phyloP scores from a whole-genome alignment of 2,329 filamentous ascomycete genomes.

The Aspergillus novoparasiticus region DNA sequence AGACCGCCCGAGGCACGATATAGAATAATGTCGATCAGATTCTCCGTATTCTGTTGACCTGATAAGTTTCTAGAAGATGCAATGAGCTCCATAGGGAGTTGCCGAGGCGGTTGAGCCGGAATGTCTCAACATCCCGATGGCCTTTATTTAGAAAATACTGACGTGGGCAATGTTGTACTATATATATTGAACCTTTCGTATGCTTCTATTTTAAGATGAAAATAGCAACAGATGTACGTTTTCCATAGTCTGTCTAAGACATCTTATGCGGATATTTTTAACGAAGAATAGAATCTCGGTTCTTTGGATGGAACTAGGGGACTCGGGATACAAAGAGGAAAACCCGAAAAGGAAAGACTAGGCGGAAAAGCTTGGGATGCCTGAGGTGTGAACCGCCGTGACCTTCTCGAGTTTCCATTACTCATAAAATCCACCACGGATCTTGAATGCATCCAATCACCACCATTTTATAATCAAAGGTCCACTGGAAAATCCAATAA shows the following conservation, averaged over 20 bases:
- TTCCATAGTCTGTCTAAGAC: too few relatives aligned
- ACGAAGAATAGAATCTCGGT: too few relatives aligned
- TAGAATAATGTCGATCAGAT: too few relatives aligned
- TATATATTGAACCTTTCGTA: neutral
- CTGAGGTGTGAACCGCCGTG: neutral
- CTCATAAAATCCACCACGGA: neutral
- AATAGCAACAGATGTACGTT: too few relatives aligned
- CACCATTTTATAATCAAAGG: neutral
- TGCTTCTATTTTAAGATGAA: too few relatives aligned
- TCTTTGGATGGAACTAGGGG: too few relatives aligned
- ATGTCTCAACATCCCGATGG: neutral
- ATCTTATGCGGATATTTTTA: too few relatives aligned
- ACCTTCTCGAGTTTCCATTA: constrained; percentile 4
- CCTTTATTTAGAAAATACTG: neutral
- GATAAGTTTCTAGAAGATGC: neutral
- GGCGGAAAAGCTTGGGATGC: neutral
- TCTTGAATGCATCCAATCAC: neutral
- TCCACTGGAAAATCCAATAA: neutral
- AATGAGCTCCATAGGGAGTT: neutral
- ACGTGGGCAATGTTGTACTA: neutral
- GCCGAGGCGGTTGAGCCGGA: too few relatives aligned
- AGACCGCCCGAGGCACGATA: too few relatives aligned
- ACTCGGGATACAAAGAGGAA: too few relatives aligned
- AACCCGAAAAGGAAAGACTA: too few relatives aligned
- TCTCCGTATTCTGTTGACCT: neutral